Base-by-base conservation (phyloP, 257 asterid species). In the Salvia miltiorrhiza region DNA sequence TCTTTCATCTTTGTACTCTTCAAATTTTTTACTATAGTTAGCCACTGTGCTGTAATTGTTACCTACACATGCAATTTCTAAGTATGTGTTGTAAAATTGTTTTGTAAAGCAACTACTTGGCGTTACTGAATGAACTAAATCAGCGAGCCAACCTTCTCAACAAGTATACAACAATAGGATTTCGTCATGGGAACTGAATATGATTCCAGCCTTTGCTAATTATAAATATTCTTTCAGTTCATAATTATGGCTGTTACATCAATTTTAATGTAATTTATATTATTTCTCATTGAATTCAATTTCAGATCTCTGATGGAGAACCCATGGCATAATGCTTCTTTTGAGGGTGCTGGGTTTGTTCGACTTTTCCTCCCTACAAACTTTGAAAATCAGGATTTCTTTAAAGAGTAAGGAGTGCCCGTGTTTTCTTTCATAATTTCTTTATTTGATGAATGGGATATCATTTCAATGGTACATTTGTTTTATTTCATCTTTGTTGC, bases 251-350 rank as follows among this genome's bases (percentile, higher is more conserved):
- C 65, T 62, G 61, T 23, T 59, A 35, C 50, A 71, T 64, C 58
- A 68, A 30, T 58, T 33, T 69, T 64, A 33, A 41, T 77, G 41
- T 52, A 52, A 49, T 19, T 10, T 64, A 47, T 59, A 7, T 35
- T 64, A 56, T 73, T 64, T 28, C 69, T 69, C 69, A 63, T 49
- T 62, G 62, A 35, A 72, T 65, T 56, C 40, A 65, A 53, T 80
- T 81, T 64, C 97, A 94, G 99, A 80, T 82, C 86, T 63, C 81
- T 89, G 67, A 69, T 91, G 86, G 99, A 94, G 77, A 94, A 91
- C 76, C 97, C 99, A 37, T 91, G 99, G 99, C 96, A 94, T 73
- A 89, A 91, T 81, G 85, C 97, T 72, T 76, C 97, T 56, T 94
- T 91, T 71, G 99, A 94, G 79, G 99, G 97, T 64, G 92, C 97